Conservation (phyloP, 331 rosid genomes). For the Phaseolus coccineus region DNA sequence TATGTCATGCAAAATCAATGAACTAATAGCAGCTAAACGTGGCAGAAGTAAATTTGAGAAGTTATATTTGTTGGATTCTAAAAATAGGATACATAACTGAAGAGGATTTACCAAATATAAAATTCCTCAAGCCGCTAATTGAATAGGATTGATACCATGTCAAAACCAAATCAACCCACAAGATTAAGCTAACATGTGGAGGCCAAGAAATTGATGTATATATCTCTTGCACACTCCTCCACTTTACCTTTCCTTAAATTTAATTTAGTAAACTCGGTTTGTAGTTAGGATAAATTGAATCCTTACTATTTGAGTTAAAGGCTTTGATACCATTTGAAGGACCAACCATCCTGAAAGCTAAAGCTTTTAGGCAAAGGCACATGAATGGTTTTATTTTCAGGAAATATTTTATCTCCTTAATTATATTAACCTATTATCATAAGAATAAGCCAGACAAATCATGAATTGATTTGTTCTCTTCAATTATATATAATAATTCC, state of each 20-base stretch:
- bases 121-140: background rate
- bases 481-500: no score
- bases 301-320: background rate
- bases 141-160: background rate
- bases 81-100: background rate
- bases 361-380: background rate
- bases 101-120: background rate
- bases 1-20: conserved; percentile 2
- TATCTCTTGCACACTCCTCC: background rate
- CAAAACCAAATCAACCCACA: conserved; percentile 5
- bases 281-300: conserved; percentile 19
- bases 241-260: conserved; percentile 8
- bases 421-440: no score
- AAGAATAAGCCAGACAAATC: no score
- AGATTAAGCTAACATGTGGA: background rate
- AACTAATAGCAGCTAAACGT: background rate
- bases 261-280: background rate
- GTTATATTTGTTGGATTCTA: background rate
- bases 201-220: conserved; percentile 11
- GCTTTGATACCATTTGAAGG: background rate
- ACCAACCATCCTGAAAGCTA: background rate
- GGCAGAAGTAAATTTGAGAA: background rate
- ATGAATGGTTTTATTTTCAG: conserved; percentile 1
- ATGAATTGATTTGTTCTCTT: no score
- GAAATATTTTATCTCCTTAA: no score